Percentiles rank a stretch among this genome's conserved stretches.
Conservation (phyloP, 2,329 filamentous ascomycete species). For the Cryoendolithus antarcticus region DNA sequence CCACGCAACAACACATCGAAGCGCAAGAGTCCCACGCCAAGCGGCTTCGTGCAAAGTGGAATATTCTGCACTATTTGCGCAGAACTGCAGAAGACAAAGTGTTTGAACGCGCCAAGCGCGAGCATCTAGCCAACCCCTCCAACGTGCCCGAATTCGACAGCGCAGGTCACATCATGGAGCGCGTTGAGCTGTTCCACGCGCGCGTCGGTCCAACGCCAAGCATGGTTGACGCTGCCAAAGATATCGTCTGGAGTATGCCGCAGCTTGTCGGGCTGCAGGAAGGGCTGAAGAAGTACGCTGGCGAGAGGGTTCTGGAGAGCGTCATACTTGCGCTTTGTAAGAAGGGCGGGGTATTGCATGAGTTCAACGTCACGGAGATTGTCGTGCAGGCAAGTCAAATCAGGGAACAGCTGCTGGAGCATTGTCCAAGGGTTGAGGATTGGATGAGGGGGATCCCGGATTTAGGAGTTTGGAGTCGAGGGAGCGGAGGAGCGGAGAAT, state of each 20-base stretch:
- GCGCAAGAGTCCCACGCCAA: conserved; percentile 1
- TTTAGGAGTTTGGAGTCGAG: conserved; percentile 28
- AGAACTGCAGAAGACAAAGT: conserved; percentile 8
- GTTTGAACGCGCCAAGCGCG: conserved; percentile 7
- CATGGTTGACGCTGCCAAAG: conserved; percentile 10
- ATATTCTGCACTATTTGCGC: conserved; percentile 14
- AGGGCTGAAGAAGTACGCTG: conserved; percentile 14
- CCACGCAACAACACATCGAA: conserved; percentile 3
- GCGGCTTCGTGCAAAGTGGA: conserved; percentile 10
- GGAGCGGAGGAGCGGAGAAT: conserved; percentile 19
- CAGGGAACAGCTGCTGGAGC: too few relatives aligned
- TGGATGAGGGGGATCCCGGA: too few relatives aligned
- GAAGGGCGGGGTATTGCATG: too few relatives aligned
- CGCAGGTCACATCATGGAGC: conserved; percentile 28
- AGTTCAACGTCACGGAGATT: conserved; percentile 21
- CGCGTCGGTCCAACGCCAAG: conserved; percentile 19
- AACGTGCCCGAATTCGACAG: conserved; percentile 21
- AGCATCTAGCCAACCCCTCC: conserved; percentile 11
- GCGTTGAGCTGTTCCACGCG: conserved; percentile 23
- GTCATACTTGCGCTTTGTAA: conserved; percentile 7
- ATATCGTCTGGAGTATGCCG: conserved; percentile 20
- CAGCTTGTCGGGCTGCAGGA: conserved; percentile 20
- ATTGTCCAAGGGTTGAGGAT: too few relatives aligned
- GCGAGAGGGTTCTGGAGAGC: conserved; percentile 22
- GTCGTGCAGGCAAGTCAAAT: conserved; percentile 6